Evolutionary conservation across 208 protist genomes (phyloP), one percentile per base, ranked within the genome.

Genomic region (Leishmania martiniquensis): DNA sequence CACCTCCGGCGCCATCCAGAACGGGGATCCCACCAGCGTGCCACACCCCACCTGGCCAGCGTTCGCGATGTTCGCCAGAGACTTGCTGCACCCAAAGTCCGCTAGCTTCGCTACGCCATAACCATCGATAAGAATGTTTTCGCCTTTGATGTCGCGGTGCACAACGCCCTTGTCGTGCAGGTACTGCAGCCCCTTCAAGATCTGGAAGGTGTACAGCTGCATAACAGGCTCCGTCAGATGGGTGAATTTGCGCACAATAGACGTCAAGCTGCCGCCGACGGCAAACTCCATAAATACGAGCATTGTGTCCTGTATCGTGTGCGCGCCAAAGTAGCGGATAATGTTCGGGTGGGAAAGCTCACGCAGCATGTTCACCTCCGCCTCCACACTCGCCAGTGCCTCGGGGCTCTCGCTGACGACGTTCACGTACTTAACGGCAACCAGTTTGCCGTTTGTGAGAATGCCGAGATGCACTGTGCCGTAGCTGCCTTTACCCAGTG

Each of bases 251-350:
- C 83, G 86, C 52, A 92, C 81, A 72, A 97, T 92, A 4, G 88
- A 93, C 10, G 88, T 91, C 34, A 98, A 74, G 51, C 89, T 96
- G 13, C 95, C 95, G 34, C 94, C 93, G 25, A 96, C 87, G 13
- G 95, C 91, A 67, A 96, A 98, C 77, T 98, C 96, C 89, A 97
- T 95, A 70, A 98, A 97, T 52, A 98, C 83, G 69, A 96, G 85
- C 81, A 98, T 88, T 49, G 85, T 88, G 59, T 89, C 85, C 45
- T 93, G 72, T 47, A 86, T 89, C 4, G 87, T 85, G 77, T 90
- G 86, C 6, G 88, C 91, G 42, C 89, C 93, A 69, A 92, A 94
- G 85, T 97, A 97, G 45, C 88, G 87, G 29, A 97, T 93, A 72
- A 97, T 93, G 75, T 97, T 94, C 9, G 93, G 93, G 77, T 97